Base-by-base conservation (phyloP, 352 stramenopile species). In the Phytophthora litchii region DNA sequence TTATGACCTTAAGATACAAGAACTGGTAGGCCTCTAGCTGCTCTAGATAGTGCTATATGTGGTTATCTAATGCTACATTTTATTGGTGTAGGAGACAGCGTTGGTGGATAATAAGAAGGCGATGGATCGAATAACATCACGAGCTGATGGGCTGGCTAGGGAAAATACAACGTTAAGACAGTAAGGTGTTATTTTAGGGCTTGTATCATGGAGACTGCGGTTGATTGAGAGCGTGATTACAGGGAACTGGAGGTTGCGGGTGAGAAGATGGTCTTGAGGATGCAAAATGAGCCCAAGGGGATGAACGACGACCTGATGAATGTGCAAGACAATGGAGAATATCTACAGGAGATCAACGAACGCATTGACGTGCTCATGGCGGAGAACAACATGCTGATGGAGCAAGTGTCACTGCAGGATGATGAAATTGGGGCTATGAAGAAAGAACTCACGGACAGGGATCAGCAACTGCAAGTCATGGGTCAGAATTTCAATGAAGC, bases 381-480 rank as follows among this genome's bases (percentile, higher is more conserved):
- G 57, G 84, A 94, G 57, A 94, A 94, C 42, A 87, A 73, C 25
- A 80, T 90, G 72, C 53, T 94, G 20, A 89, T 91, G 76, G 84
- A 94, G 37, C 84, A 94, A 70, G 69, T 91, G 1, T 89, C 84
- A 2, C 64, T 94, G 2, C 82, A 92, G 54, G 84, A 92, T 14
- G 75, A 85, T 20, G 84, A 94, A 38, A 69, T 94, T 27, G 71
- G 57, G 0, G 62, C 64, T 0, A 76, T 89, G 49, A 88, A 80
- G 47, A 88, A 87, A 27, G 80, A 92, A 25, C 59, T 92, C 3
- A 49, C 43, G 12, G 80, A 91, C 20, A 73, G 81, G 3, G 84
- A 94, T 21, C 54, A 83, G n/a, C 84, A 92, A 38, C 51, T 94
- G n/a, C 55, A 78, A 13, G 45, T 77, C 9, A 90, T 94, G 79